Conservation (phyloP, 371 early-diverging fungal species). For the Mortierella sp. region DNA sequence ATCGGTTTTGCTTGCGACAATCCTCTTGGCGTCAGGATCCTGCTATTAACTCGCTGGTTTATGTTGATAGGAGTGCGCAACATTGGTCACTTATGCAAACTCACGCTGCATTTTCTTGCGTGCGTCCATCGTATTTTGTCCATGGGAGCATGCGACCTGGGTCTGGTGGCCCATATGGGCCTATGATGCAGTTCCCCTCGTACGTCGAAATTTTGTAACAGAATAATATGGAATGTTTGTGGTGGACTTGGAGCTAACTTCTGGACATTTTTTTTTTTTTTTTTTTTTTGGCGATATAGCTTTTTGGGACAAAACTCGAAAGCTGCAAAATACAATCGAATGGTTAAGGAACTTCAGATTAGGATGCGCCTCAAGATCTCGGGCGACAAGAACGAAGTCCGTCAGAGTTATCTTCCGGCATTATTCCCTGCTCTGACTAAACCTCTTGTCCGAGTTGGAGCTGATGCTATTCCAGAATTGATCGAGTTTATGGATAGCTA, state of each 20-base stretch:
- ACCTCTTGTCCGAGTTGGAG: constrained; percentile 69
- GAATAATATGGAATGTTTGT: background rate
- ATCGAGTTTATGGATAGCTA: constrained; percentile 92
- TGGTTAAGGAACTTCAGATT: constrained; percentile 84
- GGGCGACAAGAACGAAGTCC: constrained; percentile 87
- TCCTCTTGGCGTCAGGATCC: background rate
- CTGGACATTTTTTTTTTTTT: too few relatives aligned
- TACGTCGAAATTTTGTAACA: background rate
- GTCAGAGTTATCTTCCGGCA: constrained; percentile 86
- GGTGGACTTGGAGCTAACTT: background rate
- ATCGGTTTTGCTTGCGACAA: background rate
- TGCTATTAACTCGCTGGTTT: background rate
- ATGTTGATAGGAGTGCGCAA: constrained; percentile 49
- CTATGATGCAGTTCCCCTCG: constrained; percentile 42
- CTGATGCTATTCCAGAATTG: constrained; percentile 78
- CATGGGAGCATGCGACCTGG: constrained; percentile 66
- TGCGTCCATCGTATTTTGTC: constrained; percentile 86
- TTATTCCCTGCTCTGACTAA: constrained; percentile 73
- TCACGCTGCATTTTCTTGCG: constrained; percentile 92
- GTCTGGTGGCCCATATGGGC: constrained; percentile 53
- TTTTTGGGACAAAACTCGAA: constrained; percentile 97
- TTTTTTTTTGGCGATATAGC: constrained; percentile 59
- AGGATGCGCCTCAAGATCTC: constrained; percentile 88
- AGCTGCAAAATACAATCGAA: constrained; percentile 76
- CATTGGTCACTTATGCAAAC: constrained; percentile 95